Conservation (phyloP, 176 grass and related monocot genomes). For the Triticum dicoccoides region DNA sequence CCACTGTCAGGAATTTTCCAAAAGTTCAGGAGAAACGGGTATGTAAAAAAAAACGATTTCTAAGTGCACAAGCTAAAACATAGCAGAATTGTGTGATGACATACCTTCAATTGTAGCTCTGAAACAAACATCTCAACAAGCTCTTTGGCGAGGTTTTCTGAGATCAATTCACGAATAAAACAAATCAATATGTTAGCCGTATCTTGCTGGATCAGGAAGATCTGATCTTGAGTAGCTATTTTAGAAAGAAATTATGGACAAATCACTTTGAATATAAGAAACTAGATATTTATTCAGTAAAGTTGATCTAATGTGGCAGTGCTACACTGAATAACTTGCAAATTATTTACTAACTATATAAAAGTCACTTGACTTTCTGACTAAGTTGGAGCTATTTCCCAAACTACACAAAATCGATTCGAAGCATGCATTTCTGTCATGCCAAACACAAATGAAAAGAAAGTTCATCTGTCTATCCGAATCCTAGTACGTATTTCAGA, state of each 20-base stretch:
- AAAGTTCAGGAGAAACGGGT: neutral
- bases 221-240: neutral
- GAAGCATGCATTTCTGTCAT: neutral
- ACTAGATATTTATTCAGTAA: constrained; percentile 16
- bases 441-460: neutral
- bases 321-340: constrained; percentile 4
- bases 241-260: neutral
- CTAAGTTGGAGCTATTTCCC: neutral
- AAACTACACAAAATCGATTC: neutral
- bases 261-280: neutral
- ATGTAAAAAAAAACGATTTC: constrained; percentile 1
- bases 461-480: neutral
- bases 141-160: constrained; percentile 72
- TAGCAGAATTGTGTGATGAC: neutral
- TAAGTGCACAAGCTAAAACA: constrained; percentile 16
- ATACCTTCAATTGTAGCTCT: constrained; percentile 80
- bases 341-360: neutral
- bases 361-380: constrained; percentile 10
- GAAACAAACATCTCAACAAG: constrained; percentile 77
- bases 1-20: neutral
- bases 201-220: neutral
- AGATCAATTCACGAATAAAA: constrained; percentile 25
- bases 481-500: neutral
- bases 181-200: constrained; percentile 13
- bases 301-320: neutral